Conservation (phyloP, 495 filamentous ascomycete genomes). For the Hypoxylon trugodes region DNA sequence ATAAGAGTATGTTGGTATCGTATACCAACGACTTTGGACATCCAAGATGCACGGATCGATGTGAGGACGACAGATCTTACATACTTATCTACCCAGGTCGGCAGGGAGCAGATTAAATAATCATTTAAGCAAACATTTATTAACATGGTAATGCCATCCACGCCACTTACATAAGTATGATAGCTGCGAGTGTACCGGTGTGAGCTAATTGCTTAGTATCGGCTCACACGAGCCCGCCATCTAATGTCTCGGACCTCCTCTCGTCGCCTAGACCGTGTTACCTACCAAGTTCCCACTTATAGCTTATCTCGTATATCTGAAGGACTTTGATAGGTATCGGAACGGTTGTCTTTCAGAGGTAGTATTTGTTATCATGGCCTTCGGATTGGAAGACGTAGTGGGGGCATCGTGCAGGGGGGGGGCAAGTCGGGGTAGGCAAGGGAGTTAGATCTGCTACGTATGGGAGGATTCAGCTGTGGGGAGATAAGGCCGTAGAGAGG, state of each 20-base stretch:
- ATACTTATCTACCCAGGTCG: too few species aligned
- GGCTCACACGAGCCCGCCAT: too few species aligned
- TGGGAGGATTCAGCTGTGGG: conserved; percentile 1
- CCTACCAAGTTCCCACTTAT: not conserved
- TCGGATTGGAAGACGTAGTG: conserved; percentile 14
- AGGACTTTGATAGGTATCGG: not conserved
- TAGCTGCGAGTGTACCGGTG: too few species aligned
- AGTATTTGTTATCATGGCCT: conserved; percentile 17
- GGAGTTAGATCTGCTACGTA: not conserved
- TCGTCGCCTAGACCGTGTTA: too few species aligned
- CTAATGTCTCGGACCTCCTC: not conserved
- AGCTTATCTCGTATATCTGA: conserved; percentile 6
- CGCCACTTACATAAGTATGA: too few species aligned
- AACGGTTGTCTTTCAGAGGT: not conserved
- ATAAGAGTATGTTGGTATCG: not conserved
- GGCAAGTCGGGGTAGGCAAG: not conserved
- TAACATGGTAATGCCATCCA: too few species aligned
- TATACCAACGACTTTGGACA: too few species aligned
- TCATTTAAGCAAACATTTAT: too few species aligned
- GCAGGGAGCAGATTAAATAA: too few species aligned
- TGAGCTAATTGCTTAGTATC: too few species aligned
- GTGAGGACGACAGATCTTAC: not conserved
- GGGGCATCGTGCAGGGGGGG: conserved; percentile 4
- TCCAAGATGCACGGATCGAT: not conserved
- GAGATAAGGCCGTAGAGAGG: conserved; percentile 11